A percentile compares a stretch with the other conserved stretches of the same genome.
These are phyloP conservation scores for Ophiocordyceps camponoti-leonardi DNA, from an alignment of 2,329 filamentous ascomycete species.

Conservation along the genomic window DNA sequence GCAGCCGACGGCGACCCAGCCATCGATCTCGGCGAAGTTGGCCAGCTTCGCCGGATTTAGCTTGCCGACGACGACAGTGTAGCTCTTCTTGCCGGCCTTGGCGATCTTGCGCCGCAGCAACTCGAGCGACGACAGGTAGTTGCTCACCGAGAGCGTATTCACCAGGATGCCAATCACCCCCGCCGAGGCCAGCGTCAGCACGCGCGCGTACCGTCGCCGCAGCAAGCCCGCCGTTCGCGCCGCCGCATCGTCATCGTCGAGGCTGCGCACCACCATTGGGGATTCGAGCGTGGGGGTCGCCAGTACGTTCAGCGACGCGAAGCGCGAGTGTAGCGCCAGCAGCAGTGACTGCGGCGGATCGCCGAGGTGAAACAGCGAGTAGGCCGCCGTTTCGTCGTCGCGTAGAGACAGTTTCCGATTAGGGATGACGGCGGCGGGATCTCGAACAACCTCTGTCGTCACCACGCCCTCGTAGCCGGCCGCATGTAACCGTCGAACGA, in stretches of 20 bases:
- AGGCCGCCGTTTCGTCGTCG: slow-evolving; percentile 19
- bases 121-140: slow-evolving; percentile 70
- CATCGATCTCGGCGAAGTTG: slow-evolving; percentile 88
- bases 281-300: slow-evolving; percentile 34
- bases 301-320: slow-evolving; percentile 64
- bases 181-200: slow-evolving; percentile 63
- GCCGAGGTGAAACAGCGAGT: slow-evolving; percentile 73
- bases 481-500: slow-evolving; percentile 36
- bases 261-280: slow-evolving; percentile 23
- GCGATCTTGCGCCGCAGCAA: slow-evolving; percentile 57
- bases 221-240: slow-evolving; percentile 38
- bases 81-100: slow-evolving; percentile 78
- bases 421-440: slow-evolving; percentile 66
- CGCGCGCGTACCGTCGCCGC: slow-evolving; percentile 72
- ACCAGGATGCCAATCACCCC: slow-evolving; percentile 87
- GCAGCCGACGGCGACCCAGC: slow-evolving; percentile 94
- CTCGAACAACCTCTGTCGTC: slow-evolving; percentile 54
- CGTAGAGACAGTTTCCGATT: slow-evolving; percentile 43
- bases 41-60: slow-evolving; percentile 90
- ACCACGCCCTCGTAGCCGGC: slow-evolving; percentile 55
- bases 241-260: slow-evolving; percentile 24
- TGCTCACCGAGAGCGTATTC: slow-evolving; percentile 83
- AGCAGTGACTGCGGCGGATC: slow-evolving; percentile 68
- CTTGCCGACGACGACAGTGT: slow-evolving; percentile 92
- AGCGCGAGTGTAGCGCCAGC: slow-evolving; percentile 69